Evolutionary conservation across 176 grass and related monocot species (phyloP).

Genomic region (Melocanna baccifera): DNA sequence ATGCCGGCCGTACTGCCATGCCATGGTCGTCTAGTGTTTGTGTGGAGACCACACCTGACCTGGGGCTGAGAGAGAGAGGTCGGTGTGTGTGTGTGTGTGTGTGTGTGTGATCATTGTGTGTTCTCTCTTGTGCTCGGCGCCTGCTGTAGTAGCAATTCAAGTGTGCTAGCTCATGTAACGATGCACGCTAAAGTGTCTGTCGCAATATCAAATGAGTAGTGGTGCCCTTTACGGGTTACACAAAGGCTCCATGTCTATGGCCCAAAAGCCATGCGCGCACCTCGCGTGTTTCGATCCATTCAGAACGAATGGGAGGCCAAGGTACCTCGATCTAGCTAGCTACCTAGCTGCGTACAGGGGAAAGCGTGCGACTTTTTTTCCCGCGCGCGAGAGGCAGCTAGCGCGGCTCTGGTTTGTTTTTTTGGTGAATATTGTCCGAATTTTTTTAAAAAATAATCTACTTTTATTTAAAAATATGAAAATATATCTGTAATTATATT

Average conservation of each 20-base stretch:
- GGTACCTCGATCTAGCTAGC: neutral
- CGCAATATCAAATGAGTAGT: constrained; percentile 30
- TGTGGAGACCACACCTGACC: neutral
- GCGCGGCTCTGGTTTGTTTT: no score
- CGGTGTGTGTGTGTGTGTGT: no score
- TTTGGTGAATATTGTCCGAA: neutral
- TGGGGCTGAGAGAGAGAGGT: neutral
- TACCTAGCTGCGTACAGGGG: neutral
- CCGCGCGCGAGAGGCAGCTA: neutral
- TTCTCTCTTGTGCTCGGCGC: constrained; percentile 20
- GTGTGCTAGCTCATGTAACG: constrained; percentile 18
- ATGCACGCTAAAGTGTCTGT: neutral
- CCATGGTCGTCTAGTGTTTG: neutral
- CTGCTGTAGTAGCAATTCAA: neutral
- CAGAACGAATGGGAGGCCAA: constrained; percentile 5
- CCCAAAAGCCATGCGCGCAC: neutral
- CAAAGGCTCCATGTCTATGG: neutral
- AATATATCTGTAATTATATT: no score
- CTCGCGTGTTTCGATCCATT: neutral
- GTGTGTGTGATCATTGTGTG: constrained; percentile 8
- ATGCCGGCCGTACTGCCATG: neutral
- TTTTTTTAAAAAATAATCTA: no score
- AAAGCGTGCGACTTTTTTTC: constrained; percentile 30
- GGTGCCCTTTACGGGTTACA: constrained; percentile 14
- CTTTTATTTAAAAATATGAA: no score